Evolutionary conservation across 2,329 filamentous ascomycete species (phyloP), one percentile per base, ranked within the genome.

Genomic region (Keithomyces neogunnii): DNA sequence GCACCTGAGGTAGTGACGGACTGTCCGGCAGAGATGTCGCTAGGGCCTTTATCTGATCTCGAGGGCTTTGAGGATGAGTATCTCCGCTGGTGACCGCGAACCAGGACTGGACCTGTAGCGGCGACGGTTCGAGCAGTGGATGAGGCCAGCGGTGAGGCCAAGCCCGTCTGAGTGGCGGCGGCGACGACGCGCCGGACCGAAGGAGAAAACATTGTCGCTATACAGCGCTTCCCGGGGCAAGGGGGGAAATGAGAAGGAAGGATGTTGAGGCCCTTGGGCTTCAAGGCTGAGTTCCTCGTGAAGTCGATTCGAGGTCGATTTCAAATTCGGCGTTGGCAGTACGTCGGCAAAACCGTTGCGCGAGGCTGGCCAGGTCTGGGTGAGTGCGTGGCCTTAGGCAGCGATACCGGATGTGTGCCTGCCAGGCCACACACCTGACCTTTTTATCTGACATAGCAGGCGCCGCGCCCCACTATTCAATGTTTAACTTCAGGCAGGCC

Each of bases 41-140:
- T 77, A 31, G 77, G 68, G 8, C 75, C 78, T 59, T 77, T 78
- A 55, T 79, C 77, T n/a, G 78, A 74, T 59, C 75, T 76, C 38
- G 78, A 82, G n/a, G 80, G 78, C 63, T 82, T 83, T 35, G 80
- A 82, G 32, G 80, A 82, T 9, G 80, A 82, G 60, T 73, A 80
- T 57, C 79, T 72, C 59, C 77, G 71, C 66, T 80, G 78, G 58
- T 76, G 76, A 54, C 66, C 59, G 50, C 69, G 65, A 55, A 65
- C 60, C 59, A 70, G 66, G 58, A 71, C 51, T 39, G 67, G 63
- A 47, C 60, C 56, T 52, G 68, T 58, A 48, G 63, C 61, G 52
- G 67, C 62, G 47, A 66, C 61, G 45, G 66, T 63, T 60, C 71
- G 72, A 56, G 74, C 59, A 50, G 67, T 66, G 44, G 70, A 60